These are phyloP conservation scores for Schwanniomyces polymorphus DNA, from an alignment of 805 yeast species.

Conservation along the genomic window DNA sequence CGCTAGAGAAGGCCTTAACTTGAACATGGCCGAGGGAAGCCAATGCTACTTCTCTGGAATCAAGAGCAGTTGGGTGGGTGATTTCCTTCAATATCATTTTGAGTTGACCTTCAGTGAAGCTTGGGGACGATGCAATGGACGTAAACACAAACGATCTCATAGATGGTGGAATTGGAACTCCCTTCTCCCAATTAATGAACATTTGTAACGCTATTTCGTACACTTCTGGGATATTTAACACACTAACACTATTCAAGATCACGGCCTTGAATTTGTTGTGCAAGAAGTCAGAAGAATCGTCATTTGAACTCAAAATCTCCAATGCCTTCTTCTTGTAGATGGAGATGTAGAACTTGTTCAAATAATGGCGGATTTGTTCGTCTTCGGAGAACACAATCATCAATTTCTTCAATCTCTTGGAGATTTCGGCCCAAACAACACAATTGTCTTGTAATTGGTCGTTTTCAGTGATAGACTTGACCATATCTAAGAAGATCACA, in stretches of 20 bases:
- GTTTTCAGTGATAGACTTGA: conserved; percentile 28
- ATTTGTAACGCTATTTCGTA: conserved; percentile 31
- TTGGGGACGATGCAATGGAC: conserved; percentile 40
- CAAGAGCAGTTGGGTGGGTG: conserved; percentile 51
- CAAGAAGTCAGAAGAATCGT: conserved; percentile 23
- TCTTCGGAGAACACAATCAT: conserved; percentile 33
- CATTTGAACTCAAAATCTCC: conserved; percentile 16
- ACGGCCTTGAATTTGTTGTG: conserved; percentile 34
- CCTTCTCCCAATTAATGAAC: conserved; percentile 23
- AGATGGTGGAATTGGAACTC: conserved; percentile 40
- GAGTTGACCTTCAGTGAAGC: conserved; percentile 31
- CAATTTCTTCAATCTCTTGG: conserved; percentile 37
- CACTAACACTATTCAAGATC: conserved; percentile 42
- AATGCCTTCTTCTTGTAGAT: conserved; percentile 32
- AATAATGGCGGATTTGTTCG: conserved; percentile 21
- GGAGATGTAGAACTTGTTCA: conserved; percentile 28
- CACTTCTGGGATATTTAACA: conserved; percentile 36
- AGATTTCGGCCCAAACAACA: conserved; percentile 57
- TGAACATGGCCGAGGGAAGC: conserved; percentile 52
- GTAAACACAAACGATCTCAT: conserved; percentile 43
- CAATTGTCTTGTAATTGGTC: conserved; percentile 32
- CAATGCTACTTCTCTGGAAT: conserved; percentile 58
- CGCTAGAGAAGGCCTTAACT: conserved; percentile 33
- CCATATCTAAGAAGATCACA: conserved; percentile 43
- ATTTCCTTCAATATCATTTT: conserved; percentile 47